phyloP scores from a whole-genome alignment of 495 filamentous ascomycete genomes.

The Xylaria palmicola region DNA sequence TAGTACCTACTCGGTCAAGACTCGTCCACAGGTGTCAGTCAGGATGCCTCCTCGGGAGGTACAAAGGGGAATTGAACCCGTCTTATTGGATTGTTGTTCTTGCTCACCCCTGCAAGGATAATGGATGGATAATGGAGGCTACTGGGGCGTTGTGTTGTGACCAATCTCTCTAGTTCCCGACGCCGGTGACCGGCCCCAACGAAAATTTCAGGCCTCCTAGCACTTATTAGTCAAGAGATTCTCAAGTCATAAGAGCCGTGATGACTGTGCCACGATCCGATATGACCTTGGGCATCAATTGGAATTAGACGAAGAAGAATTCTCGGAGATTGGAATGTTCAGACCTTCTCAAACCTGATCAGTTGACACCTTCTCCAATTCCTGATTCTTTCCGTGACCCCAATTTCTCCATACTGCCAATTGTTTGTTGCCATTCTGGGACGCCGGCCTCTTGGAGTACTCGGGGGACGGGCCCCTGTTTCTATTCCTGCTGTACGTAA shows the following conservation, averaged over 20 bases:
- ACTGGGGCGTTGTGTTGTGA: slow-evolving; percentile 5
- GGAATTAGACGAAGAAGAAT: slow-evolving; percentile 11
- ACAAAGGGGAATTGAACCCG: not conserved
- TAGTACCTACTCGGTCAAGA: too few relatives aligned
- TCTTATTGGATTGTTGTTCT: not conserved
- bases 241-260: not conserved
- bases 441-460: not conserved
- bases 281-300: slow-evolving; percentile 11
- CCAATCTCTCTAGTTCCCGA: slow-evolving; percentile 13
- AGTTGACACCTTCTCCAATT: slow-evolving; percentile 12
- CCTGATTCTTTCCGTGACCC: slow-evolving; percentile 4
- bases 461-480: slow-evolving; percentile 7
- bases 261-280: slow-evolving; percentile 11
- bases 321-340: slow-evolving; percentile 17
- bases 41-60: not conserved
- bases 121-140: not conserved
- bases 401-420: slow-evolving; percentile 4
- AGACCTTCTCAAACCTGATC: slow-evolving; percentile 5
- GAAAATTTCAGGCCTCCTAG: slow-evolving; percentile 2
- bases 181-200: slow-evolving; percentile 14
- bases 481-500: not conserved
- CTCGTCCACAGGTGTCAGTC: too few relatives aligned
- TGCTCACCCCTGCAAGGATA: not conserved
- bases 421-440: slow-evolving; percentile 1
- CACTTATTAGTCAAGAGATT: slow-evolving; percentile 17